Conservation (phyloP, 306 rosid species). For the Vigna trinervia region DNA sequence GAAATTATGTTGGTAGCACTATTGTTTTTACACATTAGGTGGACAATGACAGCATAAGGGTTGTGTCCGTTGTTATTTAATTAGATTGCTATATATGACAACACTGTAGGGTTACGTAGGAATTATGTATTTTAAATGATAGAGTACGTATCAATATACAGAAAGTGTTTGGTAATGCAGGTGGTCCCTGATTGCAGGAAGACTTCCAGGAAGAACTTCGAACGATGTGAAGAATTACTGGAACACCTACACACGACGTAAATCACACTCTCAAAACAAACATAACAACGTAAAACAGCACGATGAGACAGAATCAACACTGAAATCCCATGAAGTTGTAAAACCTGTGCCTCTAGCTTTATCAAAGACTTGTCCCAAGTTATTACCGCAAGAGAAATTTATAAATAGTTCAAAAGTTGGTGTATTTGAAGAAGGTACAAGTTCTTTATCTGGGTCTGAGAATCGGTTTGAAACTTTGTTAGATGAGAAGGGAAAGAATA, state of each 20-base stretch:
- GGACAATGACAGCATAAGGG: not conserved
- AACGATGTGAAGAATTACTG: slow-evolving; percentile 52
- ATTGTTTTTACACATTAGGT: too few species aligned
- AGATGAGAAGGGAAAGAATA: not conserved
- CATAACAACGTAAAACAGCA: not conserved
- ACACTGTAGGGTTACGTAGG: too few species aligned
- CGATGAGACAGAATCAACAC: not conserved
- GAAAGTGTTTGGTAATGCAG: slow-evolving; percentile 4
- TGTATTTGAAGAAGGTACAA: slow-evolving; percentile 3
- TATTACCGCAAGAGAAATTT: not conserved
- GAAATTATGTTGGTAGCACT: too few species aligned
- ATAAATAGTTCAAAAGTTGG: not conserved
- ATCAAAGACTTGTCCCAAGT: not conserved
- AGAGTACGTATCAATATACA: not conserved
- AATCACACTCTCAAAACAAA: not conserved
- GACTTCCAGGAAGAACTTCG: slow-evolving; percentile 50
- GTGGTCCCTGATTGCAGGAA: slow-evolving; percentile 53
- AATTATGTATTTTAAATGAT: not conserved
- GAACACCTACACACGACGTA: slow-evolving; percentile 30
- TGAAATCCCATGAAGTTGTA: not conserved
- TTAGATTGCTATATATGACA: not conserved
- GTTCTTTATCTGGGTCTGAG: not conserved
- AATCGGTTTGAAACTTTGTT: slow-evolving; percentile 31
- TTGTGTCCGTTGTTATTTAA: not conserved
- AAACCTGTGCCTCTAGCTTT: slow-evolving; percentile 39